Evolutionary conservation across 495 filamentous ascomycete genomes (phyloP).

Genomic region (Durotheca rogersii): DNA sequence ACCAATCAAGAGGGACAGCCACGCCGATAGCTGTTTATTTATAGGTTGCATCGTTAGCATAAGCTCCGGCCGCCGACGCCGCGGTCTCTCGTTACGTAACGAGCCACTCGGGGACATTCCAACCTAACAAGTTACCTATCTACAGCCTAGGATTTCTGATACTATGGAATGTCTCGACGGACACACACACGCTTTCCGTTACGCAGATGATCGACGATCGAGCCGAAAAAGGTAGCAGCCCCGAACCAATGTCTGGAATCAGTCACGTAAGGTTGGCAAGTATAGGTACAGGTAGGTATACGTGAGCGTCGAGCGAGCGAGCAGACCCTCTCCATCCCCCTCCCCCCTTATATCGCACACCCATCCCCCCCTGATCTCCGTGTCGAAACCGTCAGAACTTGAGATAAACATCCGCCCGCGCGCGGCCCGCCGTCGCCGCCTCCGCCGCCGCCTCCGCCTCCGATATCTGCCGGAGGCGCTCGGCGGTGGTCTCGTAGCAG

Average conservation of each 20-base stretch:
- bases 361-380: background rate
- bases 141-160: conserved; percentile 1
- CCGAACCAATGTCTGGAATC: too few relatives aligned
- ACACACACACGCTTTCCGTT: too few relatives aligned
- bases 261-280: too few relatives aligned
- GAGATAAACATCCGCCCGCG: conserved; percentile 20
- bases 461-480: conserved; percentile 32
- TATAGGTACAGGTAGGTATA: too few relatives aligned
- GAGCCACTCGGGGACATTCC: too few relatives aligned
- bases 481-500: conserved; percentile 41
- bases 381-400: too few relatives aligned
- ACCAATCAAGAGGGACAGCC: conserved; percentile 10
- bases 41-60: conserved; percentile 14
- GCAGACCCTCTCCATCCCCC: background rate
- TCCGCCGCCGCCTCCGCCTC: conserved; percentile 3
- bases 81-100: conserved; percentile 1
- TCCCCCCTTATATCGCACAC: background rate
- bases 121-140: background rate
- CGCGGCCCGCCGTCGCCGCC: conserved; percentile 6
- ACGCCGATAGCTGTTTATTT: conserved; percentile 26
- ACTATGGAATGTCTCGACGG: too few relatives aligned
- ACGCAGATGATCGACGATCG: too few relatives aligned
- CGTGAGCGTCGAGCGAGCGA: too few relatives aligned
- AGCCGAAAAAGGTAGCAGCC: too few relatives aligned
- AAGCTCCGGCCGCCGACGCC: conserved; percentile 15